Evolutionary conservation across 257 asterid genomes (phyloP).

Genomic region (Solanum sitiens): DNA sequence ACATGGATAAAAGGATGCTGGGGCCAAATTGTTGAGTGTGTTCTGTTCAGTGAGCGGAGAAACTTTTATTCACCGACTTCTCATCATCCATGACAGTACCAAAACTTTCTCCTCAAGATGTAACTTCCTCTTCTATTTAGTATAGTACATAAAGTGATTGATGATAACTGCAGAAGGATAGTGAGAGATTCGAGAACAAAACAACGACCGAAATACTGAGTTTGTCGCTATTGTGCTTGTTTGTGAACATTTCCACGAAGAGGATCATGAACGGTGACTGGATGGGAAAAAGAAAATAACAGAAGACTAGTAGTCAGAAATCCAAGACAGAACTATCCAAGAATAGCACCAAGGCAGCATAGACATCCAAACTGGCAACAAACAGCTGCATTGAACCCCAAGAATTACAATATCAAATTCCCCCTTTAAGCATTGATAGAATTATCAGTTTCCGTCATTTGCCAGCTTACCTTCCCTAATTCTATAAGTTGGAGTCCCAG

Average conservation of each 20-base stretch:
- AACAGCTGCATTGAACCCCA: background rate
- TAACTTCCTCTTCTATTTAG: background rate
- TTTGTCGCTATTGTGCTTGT: background rate
- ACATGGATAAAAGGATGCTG: background rate
- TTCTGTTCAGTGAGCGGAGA: background rate
- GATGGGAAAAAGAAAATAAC: background rate
- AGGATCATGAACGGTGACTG: background rate
- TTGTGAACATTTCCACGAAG: background rate
- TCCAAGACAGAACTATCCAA: background rate
- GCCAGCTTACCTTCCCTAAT: background rate
- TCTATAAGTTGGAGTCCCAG: background rate
- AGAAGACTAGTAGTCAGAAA: background rate
- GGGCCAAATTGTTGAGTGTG: background rate
- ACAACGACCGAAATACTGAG: background rate
- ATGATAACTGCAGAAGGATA: background rate
- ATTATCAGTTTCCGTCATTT: background rate
- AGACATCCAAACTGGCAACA: background rate
- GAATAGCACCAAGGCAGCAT: background rate
- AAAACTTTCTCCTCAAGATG: background rate
- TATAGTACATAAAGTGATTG: background rate
- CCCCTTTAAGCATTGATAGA: background rate
- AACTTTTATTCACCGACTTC: background rate
- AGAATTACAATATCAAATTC: background rate
- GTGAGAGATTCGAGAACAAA: background rate
- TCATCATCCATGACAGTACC: background rate